phyloP scores from a whole-genome alignment of 2,329 filamentous ascomycete genomes.

The Trichoderma afroharzianum region DNA sequence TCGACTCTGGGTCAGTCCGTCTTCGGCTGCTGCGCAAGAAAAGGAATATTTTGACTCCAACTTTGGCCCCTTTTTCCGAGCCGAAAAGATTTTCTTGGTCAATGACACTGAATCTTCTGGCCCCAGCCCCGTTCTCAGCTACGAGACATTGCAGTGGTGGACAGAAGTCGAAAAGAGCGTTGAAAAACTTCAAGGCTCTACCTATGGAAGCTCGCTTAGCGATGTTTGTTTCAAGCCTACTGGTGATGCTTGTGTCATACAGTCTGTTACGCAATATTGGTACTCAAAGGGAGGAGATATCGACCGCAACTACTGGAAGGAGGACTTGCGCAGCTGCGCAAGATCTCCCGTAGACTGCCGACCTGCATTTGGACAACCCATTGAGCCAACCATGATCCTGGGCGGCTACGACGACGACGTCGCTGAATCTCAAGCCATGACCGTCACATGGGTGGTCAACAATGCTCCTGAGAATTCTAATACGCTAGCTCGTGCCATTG shows the following conservation, averaged over 20 bases:
- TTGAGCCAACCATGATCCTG: conserved; percentile 80
- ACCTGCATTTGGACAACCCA: conserved; percentile 82
- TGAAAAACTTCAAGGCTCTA: conserved; percentile 64
- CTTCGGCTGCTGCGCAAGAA: conserved; percentile 83
- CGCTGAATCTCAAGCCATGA: conserved; percentile 71
- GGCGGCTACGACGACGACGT: conserved; percentile 73
- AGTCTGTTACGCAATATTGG: conserved; percentile 90
- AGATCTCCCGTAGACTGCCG: conserved; percentile 79
- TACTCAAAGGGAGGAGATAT: conserved; percentile 50
- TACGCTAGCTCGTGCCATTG: conserved; percentile 70
- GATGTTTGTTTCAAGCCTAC: conserved; percentile 95
- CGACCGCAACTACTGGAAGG: conserved; percentile 59
- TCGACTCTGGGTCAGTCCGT: conserved; percentile 92
- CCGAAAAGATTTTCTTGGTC: conserved; percentile 89
- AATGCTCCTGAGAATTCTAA: conserved; percentile 74
- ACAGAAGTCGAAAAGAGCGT: conserved; percentile 82
- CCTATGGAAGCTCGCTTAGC: conserved; percentile 65
- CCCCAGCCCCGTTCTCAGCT: conserved; percentile 75
- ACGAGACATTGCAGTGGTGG: conserved; percentile 92
- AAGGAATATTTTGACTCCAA: conserved; percentile 90
- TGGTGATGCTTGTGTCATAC: conserved; percentile 83
- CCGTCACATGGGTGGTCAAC: conserved; percentile 91
- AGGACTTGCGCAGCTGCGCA: conserved; percentile 68
- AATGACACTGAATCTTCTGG: conserved; percentile 70
- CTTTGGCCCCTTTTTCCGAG: conserved; percentile 94